Percentiles rank a stretch among this genome's conserved stretches.
Conservation (phyloP, 192 early-diverging fungal species). For the Backusella mclennaniae region DNA sequence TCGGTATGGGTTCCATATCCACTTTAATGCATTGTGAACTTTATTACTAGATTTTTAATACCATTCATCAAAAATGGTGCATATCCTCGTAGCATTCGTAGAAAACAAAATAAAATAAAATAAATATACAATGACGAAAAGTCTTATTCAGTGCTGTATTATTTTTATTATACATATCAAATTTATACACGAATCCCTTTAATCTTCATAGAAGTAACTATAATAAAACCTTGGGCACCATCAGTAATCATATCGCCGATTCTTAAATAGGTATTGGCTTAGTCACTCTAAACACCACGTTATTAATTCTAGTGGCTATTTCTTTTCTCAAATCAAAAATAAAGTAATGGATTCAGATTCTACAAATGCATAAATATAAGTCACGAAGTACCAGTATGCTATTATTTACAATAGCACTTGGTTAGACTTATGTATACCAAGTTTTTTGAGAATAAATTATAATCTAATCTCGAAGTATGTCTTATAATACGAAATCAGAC, state of each 20-base stretch:
- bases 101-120: background rate
- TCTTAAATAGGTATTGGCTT: background rate
- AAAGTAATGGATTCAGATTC: background rate
- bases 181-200: background rate
- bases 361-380: too few species aligned
- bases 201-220: background rate
- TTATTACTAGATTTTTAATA: background rate
- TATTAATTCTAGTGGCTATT: background rate
- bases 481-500: background rate
- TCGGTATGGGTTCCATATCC: too few species aligned
- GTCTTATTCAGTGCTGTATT: too few species aligned
- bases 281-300: background rate
- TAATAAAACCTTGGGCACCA: background rate
- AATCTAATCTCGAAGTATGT: background rate
- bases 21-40: background rate
- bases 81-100: background rate
- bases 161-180: too few species aligned
- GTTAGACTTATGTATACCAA: too few species aligned
- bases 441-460: too few species aligned
- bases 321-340: background rate
- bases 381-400: too few species aligned
- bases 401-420: too few species aligned
- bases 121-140: too few species aligned
- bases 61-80: background rate
- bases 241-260: background rate